Conservation (phyloP, 2,329 filamentous ascomycete genomes). For the Ustulina deusta region DNA sequence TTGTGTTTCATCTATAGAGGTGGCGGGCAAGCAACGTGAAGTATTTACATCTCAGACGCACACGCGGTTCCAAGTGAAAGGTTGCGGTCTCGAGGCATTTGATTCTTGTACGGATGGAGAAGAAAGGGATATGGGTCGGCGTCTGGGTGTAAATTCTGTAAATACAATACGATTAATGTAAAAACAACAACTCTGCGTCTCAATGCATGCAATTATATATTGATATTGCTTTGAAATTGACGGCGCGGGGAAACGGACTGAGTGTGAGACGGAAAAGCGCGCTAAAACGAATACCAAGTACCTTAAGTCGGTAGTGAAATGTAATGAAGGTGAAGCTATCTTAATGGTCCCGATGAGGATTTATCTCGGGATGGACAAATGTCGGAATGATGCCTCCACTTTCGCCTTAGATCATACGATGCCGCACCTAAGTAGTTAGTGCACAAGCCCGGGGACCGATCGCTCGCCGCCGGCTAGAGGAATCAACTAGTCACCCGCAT, state of each 20-base stretch:
- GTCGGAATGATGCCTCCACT: neutral
- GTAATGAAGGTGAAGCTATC: too few relatives aligned
- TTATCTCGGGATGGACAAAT: too few relatives aligned
- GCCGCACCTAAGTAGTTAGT: neutral
- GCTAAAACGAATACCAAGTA: too few relatives aligned
- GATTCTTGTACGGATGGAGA: conserved; percentile 9
- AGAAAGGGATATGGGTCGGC: conserved; percentile 5
- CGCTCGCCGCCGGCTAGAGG: neutral
- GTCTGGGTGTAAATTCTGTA: conserved; percentile 9
- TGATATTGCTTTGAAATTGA: neutral
- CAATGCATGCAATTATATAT: neutral
- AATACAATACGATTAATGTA: conserved; percentile 28
- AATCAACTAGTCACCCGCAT: neutral
- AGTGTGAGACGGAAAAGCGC: neutral
- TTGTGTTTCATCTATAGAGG: conserved; percentile 13
- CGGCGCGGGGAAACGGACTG: neutral
- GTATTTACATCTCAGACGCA: conserved; percentile 5
- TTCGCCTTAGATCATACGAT: neutral
- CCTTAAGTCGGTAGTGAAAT: too few relatives aligned
- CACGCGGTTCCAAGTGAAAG: neutral
- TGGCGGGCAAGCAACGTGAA: conserved; percentile 3
- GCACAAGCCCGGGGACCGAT: too few relatives aligned
- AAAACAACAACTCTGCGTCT: conserved; percentile 1
- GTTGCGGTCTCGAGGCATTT: neutral
- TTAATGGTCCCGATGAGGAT: too few relatives aligned